Percentiles rank a stretch among this genome's conserved stretches.
phyloP scores from a whole-genome alignment of 306 rosid species.

The Rosa multiflora region DNA sequence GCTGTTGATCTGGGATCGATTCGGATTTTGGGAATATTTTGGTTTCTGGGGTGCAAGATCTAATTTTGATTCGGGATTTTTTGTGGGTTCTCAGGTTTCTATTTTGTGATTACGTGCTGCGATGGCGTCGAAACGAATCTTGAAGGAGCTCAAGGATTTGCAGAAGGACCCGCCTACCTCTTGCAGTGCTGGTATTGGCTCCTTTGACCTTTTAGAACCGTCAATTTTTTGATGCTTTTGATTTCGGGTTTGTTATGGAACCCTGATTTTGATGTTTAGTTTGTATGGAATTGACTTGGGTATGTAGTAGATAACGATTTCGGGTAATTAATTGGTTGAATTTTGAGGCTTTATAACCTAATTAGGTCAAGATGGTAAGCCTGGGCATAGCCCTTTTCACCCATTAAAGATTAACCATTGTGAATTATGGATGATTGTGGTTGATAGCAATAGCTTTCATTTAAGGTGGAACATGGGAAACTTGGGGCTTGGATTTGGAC shows the following conservation, averaged over 20 bases:
- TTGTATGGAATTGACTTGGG: neutral
- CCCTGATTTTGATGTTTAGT: neutral
- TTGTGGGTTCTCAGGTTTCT: neutral
- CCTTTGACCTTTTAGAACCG: neutral
- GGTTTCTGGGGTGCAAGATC: constrained; percentile 30
- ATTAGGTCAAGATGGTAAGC: neutral
- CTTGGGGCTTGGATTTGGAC: neutral
- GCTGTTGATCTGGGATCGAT: neutral
- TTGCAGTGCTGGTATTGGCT: constrained; percentile 81
- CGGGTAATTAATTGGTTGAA: neutral
- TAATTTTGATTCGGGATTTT: constrained; percentile 12
- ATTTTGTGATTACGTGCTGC: neutral
- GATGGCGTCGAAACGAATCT: constrained; percentile 87
- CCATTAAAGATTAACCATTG: neutral
- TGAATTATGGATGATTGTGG: neutral
- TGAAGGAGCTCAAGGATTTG: constrained; percentile 88
- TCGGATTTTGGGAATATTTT: constrained; percentile 5
- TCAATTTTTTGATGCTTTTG: neutral
- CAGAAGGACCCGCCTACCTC: constrained; percentile 90
- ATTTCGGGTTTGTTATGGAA: neutral
- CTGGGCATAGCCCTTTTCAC: neutral
- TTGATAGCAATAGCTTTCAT: neutral
- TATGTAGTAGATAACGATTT: neutral
- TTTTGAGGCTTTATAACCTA: neutral
- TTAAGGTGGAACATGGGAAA: neutral